Base-by-base conservation (phyloP, 805 yeast species). In the Ogataea dorogensis region DNA sequence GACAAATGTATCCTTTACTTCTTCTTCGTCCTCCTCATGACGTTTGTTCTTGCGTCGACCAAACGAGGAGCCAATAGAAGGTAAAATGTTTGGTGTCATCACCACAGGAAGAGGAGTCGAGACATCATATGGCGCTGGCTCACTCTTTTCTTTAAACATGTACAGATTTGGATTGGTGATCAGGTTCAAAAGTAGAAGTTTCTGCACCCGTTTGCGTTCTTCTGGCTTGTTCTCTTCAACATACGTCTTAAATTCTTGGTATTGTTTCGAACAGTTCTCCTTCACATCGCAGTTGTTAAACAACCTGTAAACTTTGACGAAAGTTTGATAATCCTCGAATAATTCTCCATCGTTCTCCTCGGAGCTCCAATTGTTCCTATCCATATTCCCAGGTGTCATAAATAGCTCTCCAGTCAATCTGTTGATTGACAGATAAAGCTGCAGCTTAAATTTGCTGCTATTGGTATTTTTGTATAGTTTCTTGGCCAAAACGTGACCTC, bases 381-480 rank as follows among this genome's bases (percentile, higher is more conserved):
- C 65, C 33, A 61, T 35, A 30, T 62, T 62, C 6, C 63, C 64
- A 10, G 65, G 59, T 20, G 51, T 41, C 39, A 58, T 33, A 38
- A 44, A 53, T 12, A 62, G 39, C 22, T 61, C 65, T 3, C 67
- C 67, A 2, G 64, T 58, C 9, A 47, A 30, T 31, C 67, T 48
- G 40, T 61, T 54, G 31, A 62, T 50, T 3, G 57, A 49, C 4
- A 49, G 48, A 32, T 56, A 46, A 10, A 62, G 15, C 21, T 47
- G 46, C 33, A 61, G 38, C 23, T 45, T 56, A 31, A 57, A 28
- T 14, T 46, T 44, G 12, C 38, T 22, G 14, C 32, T 31, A 16
- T 27, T 30, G 12, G 42, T 46, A 33, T 58, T 59, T 24, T 51
- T 54, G 44, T 59, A 59, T 8, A 59, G 43, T 21, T 46, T 44